These are phyloP conservation scores for Blakeslea trispora DNA, from an alignment of 371 early-diverging fungal species.

Conservation along the genomic window DNA sequence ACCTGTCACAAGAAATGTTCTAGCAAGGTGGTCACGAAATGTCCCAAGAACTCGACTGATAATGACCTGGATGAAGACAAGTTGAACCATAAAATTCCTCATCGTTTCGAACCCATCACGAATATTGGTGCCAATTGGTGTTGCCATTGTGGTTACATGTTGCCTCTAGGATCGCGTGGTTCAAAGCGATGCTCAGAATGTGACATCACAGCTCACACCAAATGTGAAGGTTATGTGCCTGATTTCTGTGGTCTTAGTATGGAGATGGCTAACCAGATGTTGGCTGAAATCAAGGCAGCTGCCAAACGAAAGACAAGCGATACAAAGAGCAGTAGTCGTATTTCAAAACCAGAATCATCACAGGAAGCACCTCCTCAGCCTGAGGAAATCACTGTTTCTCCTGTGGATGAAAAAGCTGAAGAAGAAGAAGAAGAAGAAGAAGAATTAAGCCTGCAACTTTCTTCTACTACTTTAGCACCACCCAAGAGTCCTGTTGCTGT, in stretches of 20 bases:
- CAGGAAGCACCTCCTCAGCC: constrained; percentile 19
- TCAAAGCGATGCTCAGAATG: constrained; percentile 80
- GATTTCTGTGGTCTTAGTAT: constrained; percentile 92
- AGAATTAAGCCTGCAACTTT: constrained; percentile 21
- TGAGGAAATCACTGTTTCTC: not conserved
- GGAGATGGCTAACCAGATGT: constrained; percentile 81
- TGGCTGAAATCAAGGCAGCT: constrained; percentile 69
- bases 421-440: constrained; percentile 5
- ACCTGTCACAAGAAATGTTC: constrained; percentile 34
- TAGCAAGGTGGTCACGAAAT: constrained; percentile 32
- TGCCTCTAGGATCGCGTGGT: constrained; percentile 79
- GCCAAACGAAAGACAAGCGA: constrained; percentile 49
- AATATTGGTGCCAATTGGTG: constrained; percentile 91
- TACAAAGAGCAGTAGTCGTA: constrained; percentile 17
- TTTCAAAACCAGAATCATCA: constrained; percentile 21
- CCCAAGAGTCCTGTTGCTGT: constrained; percentile 27
- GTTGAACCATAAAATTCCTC: constrained; percentile 90
- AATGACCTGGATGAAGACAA: constrained; percentile 63
- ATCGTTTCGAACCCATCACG: constrained; percentile 81
- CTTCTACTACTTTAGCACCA: constrained; percentile 8
- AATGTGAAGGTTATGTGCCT: constrained; percentile 86
- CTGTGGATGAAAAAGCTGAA: not conserved
- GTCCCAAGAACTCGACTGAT: constrained; percentile 13
- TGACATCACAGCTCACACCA: constrained; percentile 75
- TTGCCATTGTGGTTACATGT: constrained; percentile 95